These are phyloP conservation scores for Zhuliangozyma blackwelliae DNA, from an alignment of 1,139 yeast genomes.

Conservation along the genomic window DNA sequence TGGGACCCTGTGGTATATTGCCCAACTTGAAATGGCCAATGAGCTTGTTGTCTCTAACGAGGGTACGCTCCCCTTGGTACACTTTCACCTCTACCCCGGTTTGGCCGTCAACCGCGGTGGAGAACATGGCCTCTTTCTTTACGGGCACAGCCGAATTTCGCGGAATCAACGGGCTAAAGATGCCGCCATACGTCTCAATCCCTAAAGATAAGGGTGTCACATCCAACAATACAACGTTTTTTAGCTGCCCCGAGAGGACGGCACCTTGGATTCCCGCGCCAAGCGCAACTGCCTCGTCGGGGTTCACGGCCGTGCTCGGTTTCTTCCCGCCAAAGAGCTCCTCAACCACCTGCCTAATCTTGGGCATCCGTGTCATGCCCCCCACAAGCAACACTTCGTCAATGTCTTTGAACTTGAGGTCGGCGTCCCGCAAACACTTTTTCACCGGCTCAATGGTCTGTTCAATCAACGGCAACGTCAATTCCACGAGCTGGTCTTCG, in stretches of 20 bases:
- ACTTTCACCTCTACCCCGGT: constrained; percentile 76
- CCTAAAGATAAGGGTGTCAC: constrained; percentile 79
- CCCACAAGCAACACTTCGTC: constrained; percentile 75
- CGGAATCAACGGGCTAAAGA: constrained; percentile 71
- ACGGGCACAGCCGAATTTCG: constrained; percentile 76
- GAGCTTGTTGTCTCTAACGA: constrained; percentile 67
- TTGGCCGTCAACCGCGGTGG: constrained; percentile 85
- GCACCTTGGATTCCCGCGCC: constrained; percentile 89
- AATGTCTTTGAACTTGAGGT: constrained; percentile 53
- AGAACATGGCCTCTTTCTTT: constrained; percentile 64
- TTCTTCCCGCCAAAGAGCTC: constrained; percentile 48
- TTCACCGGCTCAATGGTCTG: constrained; percentile 63
- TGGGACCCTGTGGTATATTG: constrained; percentile 68
- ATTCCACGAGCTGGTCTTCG: constrained; percentile 59
- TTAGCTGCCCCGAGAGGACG: constrained; percentile 63
- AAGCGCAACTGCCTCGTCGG: constrained; percentile 80
- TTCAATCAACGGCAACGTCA: constrained; percentile 58
- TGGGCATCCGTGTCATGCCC: constrained; percentile 87
- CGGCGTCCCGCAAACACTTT: constrained; percentile 68
- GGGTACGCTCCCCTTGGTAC: constrained; percentile 73
- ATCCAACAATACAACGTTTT: constrained; percentile 68
- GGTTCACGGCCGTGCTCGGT: constrained; percentile 67
- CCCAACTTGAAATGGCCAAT: constrained; percentile 69
- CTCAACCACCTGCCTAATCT: constrained; percentile 54
- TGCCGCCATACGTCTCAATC: constrained; percentile 79